Base-by-base conservation (phyloP, 192 early-diverging fungal species). In the Linnemannia schmuckeri region DNA sequence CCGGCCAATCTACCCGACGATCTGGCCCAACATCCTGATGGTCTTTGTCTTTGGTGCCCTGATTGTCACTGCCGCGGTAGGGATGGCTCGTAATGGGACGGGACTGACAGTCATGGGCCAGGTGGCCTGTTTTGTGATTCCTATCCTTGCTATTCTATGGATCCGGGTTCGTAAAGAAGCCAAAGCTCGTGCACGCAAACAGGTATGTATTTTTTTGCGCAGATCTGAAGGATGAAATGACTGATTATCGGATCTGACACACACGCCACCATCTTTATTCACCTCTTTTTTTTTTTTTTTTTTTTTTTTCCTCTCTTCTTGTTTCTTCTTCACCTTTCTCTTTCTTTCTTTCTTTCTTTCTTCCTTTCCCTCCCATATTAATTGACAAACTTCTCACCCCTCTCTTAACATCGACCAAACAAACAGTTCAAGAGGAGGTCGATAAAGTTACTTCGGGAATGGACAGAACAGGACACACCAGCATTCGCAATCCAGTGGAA, bases 401-500 rank as follows among this genome's bases (percentile, higher is more conserved):
- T 52, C 49, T 44, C 6, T 44, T 44, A 22, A 52, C 20, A 15
- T 52, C 18, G 17, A 20, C 49, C 22, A 17, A 20, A 37, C 42
- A 52, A 52, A 18, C 49, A 87, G 85, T 87, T 87, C 72, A 87
- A 87, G 52, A 63, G 54, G 1, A n/a, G 46, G 70, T 87, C 85
- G 17, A 79, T 81, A 66, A 87, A 81, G 47, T 72, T 87, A 20
- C 76, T 87, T 3, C 79, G 85, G 18, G 38, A 66, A 57, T 87
- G 85, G 85, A 87, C 85, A 41, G 55, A 57, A 0, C 71, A 81
- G 66, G 85, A 87, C n/a, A 55, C 38, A 40, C 52, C 40, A 37
- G 75, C 85, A 13, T 72, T 81, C n/a, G 85, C 85, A 22, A 87
- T 87, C 30, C 85, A 87, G 57, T 87, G 85, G 85, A 81, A 87